phyloP scores from a whole-genome alignment of 192 early-diverging fungal genomes.

The Rhizoclosmatium globosum region DNA sequence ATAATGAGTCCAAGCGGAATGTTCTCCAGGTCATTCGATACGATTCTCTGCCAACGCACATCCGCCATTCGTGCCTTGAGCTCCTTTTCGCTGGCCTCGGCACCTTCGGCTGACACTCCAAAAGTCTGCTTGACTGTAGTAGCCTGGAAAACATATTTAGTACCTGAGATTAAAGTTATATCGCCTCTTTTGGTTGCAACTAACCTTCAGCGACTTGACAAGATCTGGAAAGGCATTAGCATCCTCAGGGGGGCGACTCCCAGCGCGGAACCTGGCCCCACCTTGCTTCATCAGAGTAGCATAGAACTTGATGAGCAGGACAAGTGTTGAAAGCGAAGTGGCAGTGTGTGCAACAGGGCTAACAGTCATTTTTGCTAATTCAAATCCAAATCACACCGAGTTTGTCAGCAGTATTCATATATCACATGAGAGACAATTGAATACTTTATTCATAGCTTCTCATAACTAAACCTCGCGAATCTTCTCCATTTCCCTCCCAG shows the following conservation, averaged over 20 bases:
- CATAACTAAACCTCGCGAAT: no score
- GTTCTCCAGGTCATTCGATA: slow-evolving; percentile 42
- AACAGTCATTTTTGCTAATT: neutral
- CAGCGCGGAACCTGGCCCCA: slow-evolving; percentile 35
- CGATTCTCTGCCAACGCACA: slow-evolving; percentile 40
- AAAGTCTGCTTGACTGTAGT: slow-evolving; percentile 17
- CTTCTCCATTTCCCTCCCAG: no score
- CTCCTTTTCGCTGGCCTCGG: neutral
- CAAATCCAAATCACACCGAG: neutral
- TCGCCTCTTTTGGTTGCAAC: no score
- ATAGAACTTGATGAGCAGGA: slow-evolving; percentile 37
- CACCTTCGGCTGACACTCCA: slow-evolving; percentile 3
- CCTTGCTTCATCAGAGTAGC: slow-evolving; percentile 35
- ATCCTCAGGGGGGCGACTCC: slow-evolving; percentile 42
- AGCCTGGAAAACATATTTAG: neutral
- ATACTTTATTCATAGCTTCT: no score
- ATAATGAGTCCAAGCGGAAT: slow-evolving; percentile 35
- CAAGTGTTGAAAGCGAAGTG: slow-evolving; percentile 21
- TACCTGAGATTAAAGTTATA: no score
- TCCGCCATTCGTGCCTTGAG: slow-evolving; percentile 19
- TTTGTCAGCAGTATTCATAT: neutral
- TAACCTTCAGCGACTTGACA: no score
- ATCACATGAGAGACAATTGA: no score
- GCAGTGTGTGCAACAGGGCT: slow-evolving; percentile 14
- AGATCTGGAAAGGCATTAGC: no score